Conservation (phyloP, 129 eudicot genomes). For the sunflower (Helianthus annuus) region DNA sequence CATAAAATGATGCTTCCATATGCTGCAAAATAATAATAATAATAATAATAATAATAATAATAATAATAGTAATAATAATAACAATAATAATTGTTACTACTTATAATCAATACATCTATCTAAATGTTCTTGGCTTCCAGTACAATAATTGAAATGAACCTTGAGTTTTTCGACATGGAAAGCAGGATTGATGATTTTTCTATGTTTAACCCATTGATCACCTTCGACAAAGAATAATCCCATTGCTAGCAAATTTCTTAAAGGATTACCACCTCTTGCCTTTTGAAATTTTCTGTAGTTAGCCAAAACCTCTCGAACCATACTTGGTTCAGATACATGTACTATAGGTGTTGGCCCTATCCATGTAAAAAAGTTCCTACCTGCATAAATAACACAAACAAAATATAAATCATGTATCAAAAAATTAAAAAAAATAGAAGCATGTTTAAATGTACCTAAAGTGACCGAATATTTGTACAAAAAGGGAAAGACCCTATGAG, state of each 20-base stretch:
- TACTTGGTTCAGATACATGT: conserved; percentile 13
- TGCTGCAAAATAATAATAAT: conserved; percentile 31
- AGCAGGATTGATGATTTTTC: conserved; percentile 16
- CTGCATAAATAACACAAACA: background rate
- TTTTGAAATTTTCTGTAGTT: conserved; percentile 5
- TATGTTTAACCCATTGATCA: conserved; percentile 18
- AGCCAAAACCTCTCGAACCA: background rate
- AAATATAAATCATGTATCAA: background rate
- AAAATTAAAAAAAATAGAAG: background rate
- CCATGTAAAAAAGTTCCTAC: conserved; percentile 22
- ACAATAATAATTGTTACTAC: background rate
- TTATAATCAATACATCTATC: no score
- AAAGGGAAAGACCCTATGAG: conserved; percentile 47
- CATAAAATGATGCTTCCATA: conserved; percentile 22
- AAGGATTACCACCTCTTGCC: conserved; percentile 23
- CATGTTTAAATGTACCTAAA: background rate
- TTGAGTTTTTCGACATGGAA: conserved; percentile 42
- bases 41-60: no score
- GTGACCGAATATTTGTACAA: conserved; percentile 24
- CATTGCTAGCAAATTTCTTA: background rate
- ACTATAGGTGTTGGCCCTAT: conserved; percentile 8
- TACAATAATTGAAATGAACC: background rate
- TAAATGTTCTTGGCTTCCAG: no score
- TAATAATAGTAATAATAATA: no score
- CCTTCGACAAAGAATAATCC: background rate